Evolutionary conservation across 1,284 basidiomycete species (phyloP), one percentile per base, ranked within the genome.

Genomic region (Fomitopsis pinicola): DNA sequence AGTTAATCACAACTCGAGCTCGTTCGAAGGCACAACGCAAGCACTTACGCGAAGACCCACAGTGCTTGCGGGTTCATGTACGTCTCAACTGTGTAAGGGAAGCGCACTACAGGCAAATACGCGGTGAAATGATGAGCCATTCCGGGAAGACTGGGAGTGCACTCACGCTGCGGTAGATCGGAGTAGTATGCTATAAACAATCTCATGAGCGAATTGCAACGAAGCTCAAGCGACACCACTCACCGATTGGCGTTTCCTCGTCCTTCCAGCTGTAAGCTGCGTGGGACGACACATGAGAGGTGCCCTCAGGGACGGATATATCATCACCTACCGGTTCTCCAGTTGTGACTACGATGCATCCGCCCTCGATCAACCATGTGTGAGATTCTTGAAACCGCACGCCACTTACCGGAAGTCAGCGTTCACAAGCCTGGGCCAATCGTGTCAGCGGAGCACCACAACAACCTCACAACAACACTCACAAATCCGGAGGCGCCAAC

Each of bases 41-140:
- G n/a, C 14, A 75, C 78, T 60, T 66, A 86, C 84, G 80, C 82
- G 61, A 84, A 86, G 0, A 67, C 72, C 85, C 86, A 87, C 22
- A 87, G 67, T 53, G 81, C 82, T 62, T 85, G 82, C 1, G 85
- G 85, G 64, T 84, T 83, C 71, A 83, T 85, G 75, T 85, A 87
- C 0, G 85, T 87, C 22, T 85, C 82, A 50, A 72, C 74, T 5
- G 86, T 87, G 68, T 87, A 87, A 8, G 81, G 73, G 72, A 87
- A 86, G 19, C 80, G 82, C 68, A 81, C 83, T 84, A 57, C 58
- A 14, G 14, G 14, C 28, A 19, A 38, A 17, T 44, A n/a, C 14
- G 7, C 8, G 62, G 46, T 60, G 4, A 59, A 42, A 28, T 46
- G 17, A 15, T 19, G 42, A 17, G 28, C 3, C 17, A 38, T n/a